A percentile compares a stretch with the other conserved stretches of the same genome.
Evolutionary conservation across 2,329 filamentous ascomycete genomes (phyloP).

Genomic region (Claviceps paspali): DNA sequence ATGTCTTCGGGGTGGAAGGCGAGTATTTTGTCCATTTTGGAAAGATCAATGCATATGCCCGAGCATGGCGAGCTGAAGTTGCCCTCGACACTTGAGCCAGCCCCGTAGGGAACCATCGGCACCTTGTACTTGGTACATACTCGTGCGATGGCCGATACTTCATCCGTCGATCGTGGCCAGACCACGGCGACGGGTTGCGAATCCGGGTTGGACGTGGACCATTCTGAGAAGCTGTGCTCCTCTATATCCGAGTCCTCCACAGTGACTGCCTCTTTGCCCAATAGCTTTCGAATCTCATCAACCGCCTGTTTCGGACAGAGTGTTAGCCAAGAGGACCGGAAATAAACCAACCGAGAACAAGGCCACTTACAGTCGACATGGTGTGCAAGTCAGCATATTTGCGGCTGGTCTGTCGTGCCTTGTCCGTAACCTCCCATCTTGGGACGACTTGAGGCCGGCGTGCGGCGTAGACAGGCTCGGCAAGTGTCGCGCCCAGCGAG

Average conservation of each 20-base stretch:
- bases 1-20: constrained; percentile 51
- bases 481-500: neutral
- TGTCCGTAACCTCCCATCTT: constrained; percentile 7
- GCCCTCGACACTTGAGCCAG: constrained; percentile 57
- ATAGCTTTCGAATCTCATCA: constrained; percentile 6
- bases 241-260: constrained; percentile 49
- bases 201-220: constrained; percentile 52
- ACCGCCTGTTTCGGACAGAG: constrained; percentile 7
- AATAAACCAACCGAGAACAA: neutral
- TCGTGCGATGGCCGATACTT: constrained; percentile 47
- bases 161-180: constrained; percentile 47
- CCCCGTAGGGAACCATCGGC: constrained; percentile 61
- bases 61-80: constrained; percentile 54
- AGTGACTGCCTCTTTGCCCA: constrained; percentile 44
- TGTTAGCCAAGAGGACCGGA: neutral
- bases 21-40: constrained; percentile 50
- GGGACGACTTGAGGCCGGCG: neutral
- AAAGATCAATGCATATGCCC: constrained; percentile 56
- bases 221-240: constrained; percentile 53
- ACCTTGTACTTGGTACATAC: constrained; percentile 47
- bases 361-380: constrained; percentile 9
- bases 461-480: neutral
- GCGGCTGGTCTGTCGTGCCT: neutral
- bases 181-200: constrained; percentile 48
- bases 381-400: constrained; percentile 12